Evolutionary conservation across 2,329 filamentous ascomycete species (phyloP).

Genomic region (Chrysoporthe austroafricana): DNA sequence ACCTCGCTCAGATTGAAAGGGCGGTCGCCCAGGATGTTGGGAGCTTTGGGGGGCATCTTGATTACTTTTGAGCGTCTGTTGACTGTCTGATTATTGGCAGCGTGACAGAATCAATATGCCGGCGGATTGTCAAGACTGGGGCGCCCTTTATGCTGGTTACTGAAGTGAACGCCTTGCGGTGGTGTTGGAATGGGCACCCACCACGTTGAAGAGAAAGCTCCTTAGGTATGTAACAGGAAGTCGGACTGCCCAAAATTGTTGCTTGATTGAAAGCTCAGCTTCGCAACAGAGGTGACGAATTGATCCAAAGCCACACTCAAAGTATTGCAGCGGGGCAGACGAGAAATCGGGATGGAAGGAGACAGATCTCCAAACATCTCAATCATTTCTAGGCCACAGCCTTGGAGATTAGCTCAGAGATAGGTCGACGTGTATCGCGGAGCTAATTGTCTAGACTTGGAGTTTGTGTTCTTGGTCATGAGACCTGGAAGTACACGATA

Average conservation of each 20-base stretch:
- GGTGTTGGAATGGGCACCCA: background rate
- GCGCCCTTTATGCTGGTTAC: background rate
- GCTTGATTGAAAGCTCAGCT: too few relatives aligned
- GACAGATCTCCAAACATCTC: too few relatives aligned
- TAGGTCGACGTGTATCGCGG: too few relatives aligned
- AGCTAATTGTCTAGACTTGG: background rate
- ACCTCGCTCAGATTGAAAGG: constrained; percentile 1
- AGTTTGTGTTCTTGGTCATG: background rate
- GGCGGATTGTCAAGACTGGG: background rate
- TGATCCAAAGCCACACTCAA: too few relatives aligned
- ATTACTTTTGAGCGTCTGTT: background rate
- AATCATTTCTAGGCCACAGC: too few relatives aligned
- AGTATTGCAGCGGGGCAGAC: too few relatives aligned
- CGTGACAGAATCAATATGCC: background rate
- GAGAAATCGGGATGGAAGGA: background rate
- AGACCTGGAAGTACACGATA: background rate
- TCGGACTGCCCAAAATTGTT: background rate
- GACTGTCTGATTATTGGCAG: background rate
- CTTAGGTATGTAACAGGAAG: background rate
- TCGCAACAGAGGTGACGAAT: too few relatives aligned
- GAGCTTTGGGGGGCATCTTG: constrained; percentile 8
- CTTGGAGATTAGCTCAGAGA: too few relatives aligned
- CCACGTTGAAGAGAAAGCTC: background rate
- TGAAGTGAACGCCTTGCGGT: background rate
- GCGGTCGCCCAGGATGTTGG: background rate